Evolutionary conservation across 2,329 filamentous ascomycete species (phyloP), one percentile per base, ranked within the genome.

Genomic region (Periconia sp.): DNA sequence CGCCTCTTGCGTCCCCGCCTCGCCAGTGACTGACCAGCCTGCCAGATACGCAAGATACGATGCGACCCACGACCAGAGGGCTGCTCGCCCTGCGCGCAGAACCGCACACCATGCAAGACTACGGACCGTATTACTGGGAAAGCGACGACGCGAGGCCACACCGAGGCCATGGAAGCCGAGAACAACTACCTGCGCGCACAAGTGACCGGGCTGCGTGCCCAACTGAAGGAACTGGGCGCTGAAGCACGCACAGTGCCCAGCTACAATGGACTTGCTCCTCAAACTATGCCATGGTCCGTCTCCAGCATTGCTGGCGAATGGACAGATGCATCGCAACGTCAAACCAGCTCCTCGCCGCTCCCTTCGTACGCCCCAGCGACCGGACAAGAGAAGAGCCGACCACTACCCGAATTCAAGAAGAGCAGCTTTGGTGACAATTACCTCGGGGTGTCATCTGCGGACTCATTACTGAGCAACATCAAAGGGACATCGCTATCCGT

Each of bases 61-160:
- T 95, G 90, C 77, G 90, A 95, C 74, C 86, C 85, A 40, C 78
- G 87, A 28, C 83, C 87, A 22, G 86, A 88, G 54, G 90, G 89
- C 50, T 95, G 90, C 73, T 89, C 88, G 49, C 87, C 89, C 59
- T 95, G 90, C 73, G 75, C 83, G 57, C 84, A 87, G 69, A 87
- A 88, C 65, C 84, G 83, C 52, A 83, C 87, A 57, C 82, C 88
- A 62, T 95, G 90, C 73, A 86, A 83, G 71, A 91, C 91, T 40
- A 95, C 90, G 44, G 90, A 95, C 69, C 85, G 90, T 57, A 89
- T 94, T 62, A 92, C 88, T 3, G 88, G 89, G 45, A 85, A 87
- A 50, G 89, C 89, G 36, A 87, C 88, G 46, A 83, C 85, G 43
- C 79, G 90, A 57, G 90, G 90, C 39, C 90, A 92, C 61, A 78